A percentile compares a stretch with the other conserved stretches of the same genome.
These are phyloP conservation scores for rapeseed (Brassica napus) DNA, from an alignment of 345 rosid genomes.

Conservation along the genomic window DNA sequence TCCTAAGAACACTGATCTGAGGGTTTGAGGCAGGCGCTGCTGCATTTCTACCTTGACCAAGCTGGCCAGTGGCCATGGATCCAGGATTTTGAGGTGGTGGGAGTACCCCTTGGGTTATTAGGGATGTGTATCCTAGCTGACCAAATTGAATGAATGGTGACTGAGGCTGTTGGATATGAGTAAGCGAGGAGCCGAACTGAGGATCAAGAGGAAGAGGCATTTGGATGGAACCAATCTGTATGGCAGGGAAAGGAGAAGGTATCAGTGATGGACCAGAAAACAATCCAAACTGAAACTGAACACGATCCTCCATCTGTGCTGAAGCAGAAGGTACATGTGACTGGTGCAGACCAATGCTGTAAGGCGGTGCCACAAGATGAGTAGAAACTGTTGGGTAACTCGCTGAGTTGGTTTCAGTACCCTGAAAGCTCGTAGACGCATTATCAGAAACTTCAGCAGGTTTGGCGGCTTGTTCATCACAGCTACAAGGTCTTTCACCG, in stretches of 20 bases:
- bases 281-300: constrained; percentile 91
- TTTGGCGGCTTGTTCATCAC: constrained; percentile 47
- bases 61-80: constrained; percentile 46
- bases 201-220: constrained; percentile 98
- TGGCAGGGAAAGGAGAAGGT: constrained; percentile 94
- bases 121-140: constrained; percentile 77
- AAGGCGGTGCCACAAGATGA: constrained; percentile 42
- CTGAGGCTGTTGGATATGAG: constrained; percentile 67
- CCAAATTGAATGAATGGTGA: constrained; percentile 91
- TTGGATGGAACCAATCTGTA: constrained; percentile 99
- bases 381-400: constrained; percentile 42
- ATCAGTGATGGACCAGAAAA: constrained; percentile 92
- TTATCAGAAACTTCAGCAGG: constrained; percentile 46
- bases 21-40: constrained; percentile 45
- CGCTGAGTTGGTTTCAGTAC: constrained; percentile 56
- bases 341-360: constrained; percentile 42
- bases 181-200: constrained; percentile 60
- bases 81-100: constrained; percentile 62
- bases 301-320: constrained; percentile 62
- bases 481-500: constrained; percentile 42
- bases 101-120: constrained; percentile 72
- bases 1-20: constrained; percentile 50
- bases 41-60: constrained; percentile 49
- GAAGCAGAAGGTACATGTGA: constrained; percentile 43
- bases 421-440: constrained; percentile 52